phyloP scores from a whole-genome alignment of 148 eudicot species.

The Arctostaphylos glauca region DNA sequence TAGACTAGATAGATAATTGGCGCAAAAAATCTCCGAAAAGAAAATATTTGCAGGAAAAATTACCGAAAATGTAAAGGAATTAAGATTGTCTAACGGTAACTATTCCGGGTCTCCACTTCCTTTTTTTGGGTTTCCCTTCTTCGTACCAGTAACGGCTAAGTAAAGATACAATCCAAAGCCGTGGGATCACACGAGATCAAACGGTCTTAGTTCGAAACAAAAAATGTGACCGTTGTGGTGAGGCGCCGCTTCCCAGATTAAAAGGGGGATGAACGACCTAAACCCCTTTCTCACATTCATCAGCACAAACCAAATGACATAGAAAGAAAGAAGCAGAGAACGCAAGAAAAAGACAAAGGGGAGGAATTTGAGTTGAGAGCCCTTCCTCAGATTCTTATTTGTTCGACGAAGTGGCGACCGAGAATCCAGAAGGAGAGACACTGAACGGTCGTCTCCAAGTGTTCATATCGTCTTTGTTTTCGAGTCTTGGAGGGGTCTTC shows the following conservation, averaged over 20 bases:
- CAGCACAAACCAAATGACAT: background rate
- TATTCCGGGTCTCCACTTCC: background rate
- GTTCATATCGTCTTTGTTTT: slow-evolving; percentile 45
- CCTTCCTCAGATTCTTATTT: background rate
- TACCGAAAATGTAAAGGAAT: background rate
- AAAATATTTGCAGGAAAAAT: background rate
- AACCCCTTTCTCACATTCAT: background rate
- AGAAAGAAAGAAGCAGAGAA: background rate
- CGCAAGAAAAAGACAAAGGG: background rate
- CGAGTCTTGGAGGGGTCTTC: slow-evolving; percentile 59
- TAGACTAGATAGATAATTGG: too few relatives aligned
- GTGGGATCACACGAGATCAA: slow-evolving; percentile 13
- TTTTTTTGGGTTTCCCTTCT: too few relatives aligned
- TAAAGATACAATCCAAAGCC: background rate
- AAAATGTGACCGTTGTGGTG: slow-evolving; percentile 8
- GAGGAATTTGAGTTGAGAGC: background rate
- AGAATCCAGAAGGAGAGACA: slow-evolving; percentile 40
- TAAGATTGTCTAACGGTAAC: background rate
- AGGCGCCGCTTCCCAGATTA: background rate
- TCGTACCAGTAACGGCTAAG: slow-evolving; percentile 1
- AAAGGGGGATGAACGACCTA: background rate
- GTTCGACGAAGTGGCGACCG: slow-evolving; percentile 44
- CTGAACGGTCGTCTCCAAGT: slow-evolving; percentile 60
- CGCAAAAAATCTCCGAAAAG: background rate
- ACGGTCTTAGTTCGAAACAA: slow-evolving; percentile 18